Evolutionary conservation across 176 grass and related monocot genomes (phyloP), one percentile per base, ranked within the genome.

Genomic region (Musa itinerans): DNA sequence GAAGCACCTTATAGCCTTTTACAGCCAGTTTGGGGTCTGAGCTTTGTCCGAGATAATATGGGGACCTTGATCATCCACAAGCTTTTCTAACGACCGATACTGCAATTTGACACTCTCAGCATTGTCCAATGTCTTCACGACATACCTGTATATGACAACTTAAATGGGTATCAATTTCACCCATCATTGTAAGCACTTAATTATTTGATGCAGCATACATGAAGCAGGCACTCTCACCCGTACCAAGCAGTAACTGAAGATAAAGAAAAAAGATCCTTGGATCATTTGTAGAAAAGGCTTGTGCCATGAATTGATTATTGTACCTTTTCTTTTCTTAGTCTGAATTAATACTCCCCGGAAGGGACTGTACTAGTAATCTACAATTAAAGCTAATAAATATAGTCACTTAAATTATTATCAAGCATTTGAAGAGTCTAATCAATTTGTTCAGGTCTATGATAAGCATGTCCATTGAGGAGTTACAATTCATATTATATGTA

Each of bases 41-140:
- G 54, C 51, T 24, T 65, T 80, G 73, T 56, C 87, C 11, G 76
- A 57, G 53, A 54, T 69, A 43, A 87, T n/a, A 49, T 64, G 22
- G 65, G 81, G 49, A 63, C 20, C 68, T 68, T 72, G 24, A 21
- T 64, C 78, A 57, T 79, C 81, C 0, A 53, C 50, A 49, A 89
- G 59, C 69, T 92, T 92, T 21, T 82, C 82, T 64, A 92, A 43
- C 11, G 87, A 92, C 20, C 87, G 87, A 73, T 85, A 92, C 55
- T 92, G 87, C 26, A 92, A 67, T 48, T 89, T 96, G 52, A 96
- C 83, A 56, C 89, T 85, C 63, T 92, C 92, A 68, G 85, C 92
- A 14, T 89, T 89, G 78, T 96, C 92, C 81, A 89, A 59, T 23
- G 89, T 96, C 82, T 96, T 96, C 78, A 96, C 92, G 12, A 96